These are phyloP conservation scores for Cercospora berteroae DNA, from an alignment of 2,329 filamentous ascomycete species.

Conservation along the genomic window DNA sequence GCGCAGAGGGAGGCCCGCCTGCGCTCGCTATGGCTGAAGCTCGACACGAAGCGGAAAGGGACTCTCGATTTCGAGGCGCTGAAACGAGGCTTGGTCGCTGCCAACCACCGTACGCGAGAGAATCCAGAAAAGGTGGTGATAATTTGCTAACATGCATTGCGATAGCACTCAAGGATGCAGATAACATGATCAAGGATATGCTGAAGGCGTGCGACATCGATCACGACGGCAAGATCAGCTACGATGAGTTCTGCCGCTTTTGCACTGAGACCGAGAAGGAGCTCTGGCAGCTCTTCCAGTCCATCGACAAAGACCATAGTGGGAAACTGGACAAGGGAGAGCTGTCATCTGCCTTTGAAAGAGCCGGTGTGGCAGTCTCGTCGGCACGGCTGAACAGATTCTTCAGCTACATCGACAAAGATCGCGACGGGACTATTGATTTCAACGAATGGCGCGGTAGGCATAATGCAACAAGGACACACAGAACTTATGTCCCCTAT, in stretches of 20 bases:
- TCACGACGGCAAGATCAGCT: slow-evolving; percentile 85
- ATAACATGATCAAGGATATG: slow-evolving; percentile 76
- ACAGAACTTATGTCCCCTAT: slow-evolving; percentile 8
- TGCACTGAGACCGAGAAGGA: slow-evolving; percentile 84
- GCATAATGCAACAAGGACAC: slow-evolving; percentile 17
- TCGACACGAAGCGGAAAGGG: slow-evolving; percentile 74
- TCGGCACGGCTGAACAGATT: slow-evolving; percentile 76
- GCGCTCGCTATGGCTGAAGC: slow-evolving; percentile 76
- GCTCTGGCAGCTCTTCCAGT: slow-evolving; percentile 75
- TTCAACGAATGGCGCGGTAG: slow-evolving; percentile 94
- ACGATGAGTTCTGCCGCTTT: slow-evolving; percentile 85
- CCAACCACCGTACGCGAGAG: slow-evolving; percentile 77
- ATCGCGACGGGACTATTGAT: slow-evolving; percentile 80
- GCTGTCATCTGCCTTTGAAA: slow-evolving; percentile 72
- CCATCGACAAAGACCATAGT: slow-evolving; percentile 81
- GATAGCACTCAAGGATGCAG: slow-evolving; percentile 82
- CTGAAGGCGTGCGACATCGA: slow-evolving; percentile 81
- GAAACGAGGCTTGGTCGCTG: slow-evolving; percentile 77
- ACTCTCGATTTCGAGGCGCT: slow-evolving; percentile 81
- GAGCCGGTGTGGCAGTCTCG: slow-evolving; percentile 75
- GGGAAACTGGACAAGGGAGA: slow-evolving; percentile 86
- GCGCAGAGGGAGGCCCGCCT: slow-evolving; percentile 78
- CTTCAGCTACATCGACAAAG: slow-evolving; percentile 84
- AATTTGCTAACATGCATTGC: slow-evolving; percentile 9
- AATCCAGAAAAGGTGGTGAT: neutral